Conservation (phyloP, 768 basidiomycete genomes). For the Russula griseocarnosa region DNA sequence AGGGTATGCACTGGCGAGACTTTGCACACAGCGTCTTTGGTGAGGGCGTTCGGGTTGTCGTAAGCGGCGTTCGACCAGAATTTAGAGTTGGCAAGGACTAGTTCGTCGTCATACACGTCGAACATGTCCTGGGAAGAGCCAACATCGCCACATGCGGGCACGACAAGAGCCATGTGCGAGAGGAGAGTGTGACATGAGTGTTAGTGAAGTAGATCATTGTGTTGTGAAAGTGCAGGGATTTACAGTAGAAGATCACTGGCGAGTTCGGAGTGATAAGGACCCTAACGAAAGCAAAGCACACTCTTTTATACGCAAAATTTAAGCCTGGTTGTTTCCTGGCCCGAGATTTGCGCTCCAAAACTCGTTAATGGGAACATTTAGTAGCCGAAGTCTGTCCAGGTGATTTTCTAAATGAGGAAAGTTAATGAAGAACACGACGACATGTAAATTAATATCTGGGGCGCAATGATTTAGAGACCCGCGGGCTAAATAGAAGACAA, state of each 20-base stretch:
- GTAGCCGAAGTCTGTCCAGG: too few species aligned
- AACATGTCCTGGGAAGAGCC: neutral
- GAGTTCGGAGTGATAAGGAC: neutral
- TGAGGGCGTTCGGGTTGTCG: constrained; percentile 42
- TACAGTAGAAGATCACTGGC: neutral
- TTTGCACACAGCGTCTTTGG: constrained; percentile 48
- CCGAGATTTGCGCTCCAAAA: neutral
- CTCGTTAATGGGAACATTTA: neutral
- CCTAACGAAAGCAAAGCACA: neutral
- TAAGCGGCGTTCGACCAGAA: constrained; percentile 34
- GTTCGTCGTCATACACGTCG: neutral
- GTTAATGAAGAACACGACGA: too few species aligned
- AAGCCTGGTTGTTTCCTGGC: neutral
- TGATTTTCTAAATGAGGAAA: too few species aligned
- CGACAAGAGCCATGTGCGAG: neutral
- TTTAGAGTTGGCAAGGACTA: too few species aligned
- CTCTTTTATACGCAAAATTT: constrained; percentile 1
- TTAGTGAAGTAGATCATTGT: constrained; percentile 4
- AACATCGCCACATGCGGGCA: neutral
- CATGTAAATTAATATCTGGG: too few species aligned
- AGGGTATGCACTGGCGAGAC: constrained; percentile 39
- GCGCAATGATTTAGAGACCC: too few species aligned
- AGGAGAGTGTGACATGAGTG: constrained; percentile 1
- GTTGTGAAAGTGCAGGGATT: neutral
- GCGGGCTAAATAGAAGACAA: too few species aligned